phyloP scores from a whole-genome alignment of 805 yeast genomes.

The Candida loeiensis region DNA sequence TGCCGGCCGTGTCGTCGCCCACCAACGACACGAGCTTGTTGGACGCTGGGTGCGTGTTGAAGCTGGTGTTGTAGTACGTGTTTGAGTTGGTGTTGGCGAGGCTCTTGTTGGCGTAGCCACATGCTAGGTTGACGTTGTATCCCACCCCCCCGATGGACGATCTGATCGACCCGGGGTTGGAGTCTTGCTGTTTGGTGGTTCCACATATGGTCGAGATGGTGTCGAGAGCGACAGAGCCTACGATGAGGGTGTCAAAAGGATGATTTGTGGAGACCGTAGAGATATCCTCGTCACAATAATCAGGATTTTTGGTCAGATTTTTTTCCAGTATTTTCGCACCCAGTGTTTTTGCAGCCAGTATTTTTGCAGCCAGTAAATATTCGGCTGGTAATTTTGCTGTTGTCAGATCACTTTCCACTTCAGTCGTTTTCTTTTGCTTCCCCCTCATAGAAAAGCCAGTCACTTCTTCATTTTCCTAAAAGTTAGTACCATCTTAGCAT shows the following conservation, averaged over 20 bases:
- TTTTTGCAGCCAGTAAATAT: neutral
- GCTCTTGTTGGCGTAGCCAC: slow-evolving; percentile 28
- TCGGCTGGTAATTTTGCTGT: neutral
- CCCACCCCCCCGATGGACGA: slow-evolving; percentile 83
- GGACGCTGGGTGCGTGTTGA: slow-evolving; percentile 3
- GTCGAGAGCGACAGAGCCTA: slow-evolving; percentile 80
- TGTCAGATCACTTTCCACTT: neutral
- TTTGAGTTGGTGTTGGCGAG: neutral
- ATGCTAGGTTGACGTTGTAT: slow-evolving; percentile 69
- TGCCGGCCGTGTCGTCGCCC: slow-evolving; percentile 58
- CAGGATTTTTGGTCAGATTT: neutral
- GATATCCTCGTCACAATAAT: too few relatives aligned
- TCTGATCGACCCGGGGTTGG: slow-evolving; percentile 63
- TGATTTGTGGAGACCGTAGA: neutral
- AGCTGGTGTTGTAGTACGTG: too few relatives aligned
- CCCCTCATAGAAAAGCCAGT: too few relatives aligned
- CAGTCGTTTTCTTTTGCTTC: neutral
- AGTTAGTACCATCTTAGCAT: slow-evolving; percentile 3
- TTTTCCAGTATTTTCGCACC: neutral
- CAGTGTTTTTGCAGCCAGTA: too few relatives aligned
- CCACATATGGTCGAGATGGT: slow-evolving; percentile 49
- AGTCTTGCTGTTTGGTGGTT: slow-evolving; percentile 44
- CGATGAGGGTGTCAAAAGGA: slow-evolving; percentile 30
- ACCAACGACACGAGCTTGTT: slow-evolving; percentile 54
- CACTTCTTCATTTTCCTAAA: slow-evolving; percentile 3